Evolutionary conservation across 768 basidiomycete genomes (phyloP).

Genomic region (Lepiota venenata): DNA sequence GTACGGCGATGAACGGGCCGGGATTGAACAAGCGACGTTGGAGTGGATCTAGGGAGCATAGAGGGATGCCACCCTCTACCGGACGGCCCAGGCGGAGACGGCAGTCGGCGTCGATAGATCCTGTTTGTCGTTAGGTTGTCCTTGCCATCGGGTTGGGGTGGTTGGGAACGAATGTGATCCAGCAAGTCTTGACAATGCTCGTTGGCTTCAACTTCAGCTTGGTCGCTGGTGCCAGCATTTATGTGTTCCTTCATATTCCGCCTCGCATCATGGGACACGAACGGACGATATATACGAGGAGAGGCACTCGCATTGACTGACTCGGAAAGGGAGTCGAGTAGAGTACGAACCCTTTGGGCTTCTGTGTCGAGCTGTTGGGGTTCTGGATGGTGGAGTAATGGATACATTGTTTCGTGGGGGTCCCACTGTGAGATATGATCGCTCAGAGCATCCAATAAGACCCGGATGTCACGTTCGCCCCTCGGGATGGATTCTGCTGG

Average conservation of each 20-base stretch:
- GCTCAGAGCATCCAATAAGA: constrained; percentile 18
- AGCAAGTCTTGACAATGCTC: too few relatives aligned
- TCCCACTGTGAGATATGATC: neutral
- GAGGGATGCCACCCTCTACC: neutral
- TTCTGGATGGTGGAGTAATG: neutral
- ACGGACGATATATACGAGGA: neutral
- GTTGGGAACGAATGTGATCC: too few relatives aligned
- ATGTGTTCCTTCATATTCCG: neutral
- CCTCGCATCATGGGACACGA: neutral
- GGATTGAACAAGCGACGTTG: neutral
- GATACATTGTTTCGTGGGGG: neutral
- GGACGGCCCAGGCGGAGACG: constrained; percentile 7
- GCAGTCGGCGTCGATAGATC: constrained; percentile 1
- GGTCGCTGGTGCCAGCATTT: too few relatives aligned
- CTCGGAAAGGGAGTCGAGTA: constrained; percentile 6
- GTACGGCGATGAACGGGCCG: neutral
- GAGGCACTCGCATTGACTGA: neutral
- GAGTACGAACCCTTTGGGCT: neutral
- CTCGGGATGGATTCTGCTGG: neutral
- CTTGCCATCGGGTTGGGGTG: neutral
- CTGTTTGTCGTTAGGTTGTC: neutral
- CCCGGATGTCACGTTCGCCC: constrained; percentile 16
- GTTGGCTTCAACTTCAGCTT: too few relatives aligned
- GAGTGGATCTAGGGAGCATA: neutral
- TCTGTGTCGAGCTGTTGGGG: neutral